phyloP scores from a whole-genome alignment of 805 yeast species.

The Saccharomycopsis sp. region DNA sequence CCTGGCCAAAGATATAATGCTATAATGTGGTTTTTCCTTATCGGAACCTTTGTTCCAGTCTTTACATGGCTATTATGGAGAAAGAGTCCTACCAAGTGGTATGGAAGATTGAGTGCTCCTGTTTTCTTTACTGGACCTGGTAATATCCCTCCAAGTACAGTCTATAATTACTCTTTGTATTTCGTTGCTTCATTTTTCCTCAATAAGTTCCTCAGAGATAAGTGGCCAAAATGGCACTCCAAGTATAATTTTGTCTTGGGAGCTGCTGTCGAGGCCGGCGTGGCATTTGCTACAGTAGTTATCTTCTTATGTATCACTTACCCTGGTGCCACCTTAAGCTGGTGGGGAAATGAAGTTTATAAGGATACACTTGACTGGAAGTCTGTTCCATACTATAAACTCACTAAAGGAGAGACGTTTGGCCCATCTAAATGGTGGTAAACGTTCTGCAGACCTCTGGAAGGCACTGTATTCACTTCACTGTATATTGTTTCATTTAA shows the following conservation, averaged over 20 bases:
- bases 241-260: slow-evolving; percentile 55
- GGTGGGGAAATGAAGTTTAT: slow-evolving; percentile 60
- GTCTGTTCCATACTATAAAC: slow-evolving; percentile 28
- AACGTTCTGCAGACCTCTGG: neutral
- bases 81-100: slow-evolving; percentile 28
- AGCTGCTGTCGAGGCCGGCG: slow-evolving; percentile 59
- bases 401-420: slow-evolving; percentile 39
- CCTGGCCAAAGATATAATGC: slow-evolving; percentile 47
- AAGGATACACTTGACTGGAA: slow-evolving; percentile 34
- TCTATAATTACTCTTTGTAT: slow-evolving; percentile 57
- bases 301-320: slow-evolving; percentile 48
- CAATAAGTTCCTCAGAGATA: slow-evolving; percentile 38
- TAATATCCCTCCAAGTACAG: slow-evolving; percentile 68
- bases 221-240: slow-evolving; percentile 51
- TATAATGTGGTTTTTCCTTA: slow-evolving; percentile 47
- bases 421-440: slow-evolving; percentile 47
- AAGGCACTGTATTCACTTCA: neutral
- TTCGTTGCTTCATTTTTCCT: slow-evolving; percentile 40
- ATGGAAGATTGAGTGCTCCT: slow-evolving; percentile 47
- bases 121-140: slow-evolving; percentile 58
- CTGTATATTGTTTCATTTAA: neutral
- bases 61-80: slow-evolving; percentile 30
- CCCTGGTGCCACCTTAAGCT: slow-evolving; percentile 32
- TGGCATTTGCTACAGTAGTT: slow-evolving; percentile 50
- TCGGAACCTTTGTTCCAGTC: slow-evolving; percentile 40